Base-by-base conservation (phyloP, 1,139 yeast genomes). In the Hyphopichia burtonii region DNA sequence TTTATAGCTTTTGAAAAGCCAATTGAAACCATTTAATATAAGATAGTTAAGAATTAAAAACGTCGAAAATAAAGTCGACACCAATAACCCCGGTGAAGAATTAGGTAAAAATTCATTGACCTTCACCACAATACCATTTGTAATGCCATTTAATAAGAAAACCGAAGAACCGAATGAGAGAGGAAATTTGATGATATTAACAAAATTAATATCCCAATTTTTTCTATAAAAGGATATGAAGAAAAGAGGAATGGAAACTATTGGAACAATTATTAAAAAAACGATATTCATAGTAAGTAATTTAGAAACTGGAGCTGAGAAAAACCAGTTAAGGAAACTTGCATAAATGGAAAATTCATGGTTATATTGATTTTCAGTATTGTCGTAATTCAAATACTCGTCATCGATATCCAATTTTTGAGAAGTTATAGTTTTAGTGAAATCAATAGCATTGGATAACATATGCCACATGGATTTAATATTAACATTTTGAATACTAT, bases 401-500 rank as follows among this genome's bases (percentile, higher is more conserved):
- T 53, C 63, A 49, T 70, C 78, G 40, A 78, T 60, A 36, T 68
- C 72, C 27, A 71, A 58, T 19, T 69, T 60, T 16, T 59, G 56
- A 0, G 74, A 68, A 44, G 80, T 57, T 11, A 80, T 63, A 5
- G 54, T 53, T 0, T 74, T 46, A 12, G 65, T 67, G 43, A 83
- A 69, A 51, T 86, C 94, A 52, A 86, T 63, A 0, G 93, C 69
- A 44, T 79, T 82, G 2, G 83, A 74, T 39, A 86, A 68, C 96
- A 90, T 89, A 59, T 86, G 93, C 83, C 93, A 84, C 39, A 90
- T 67, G 0, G 96, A 80, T 31, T 75, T 80, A 46, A 74, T 76
- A 28, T 83, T 68, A 11, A 89, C 74, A 44, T 82, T 81, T 41
- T 74, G 71, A 38, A 88, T 84, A 41, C 80, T 78, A 58, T 91